These are phyloP conservation scores for Alternaria sp. DNA, from an alignment of 2,329 filamentous ascomycete species.

Conservation along the genomic window DNA sequence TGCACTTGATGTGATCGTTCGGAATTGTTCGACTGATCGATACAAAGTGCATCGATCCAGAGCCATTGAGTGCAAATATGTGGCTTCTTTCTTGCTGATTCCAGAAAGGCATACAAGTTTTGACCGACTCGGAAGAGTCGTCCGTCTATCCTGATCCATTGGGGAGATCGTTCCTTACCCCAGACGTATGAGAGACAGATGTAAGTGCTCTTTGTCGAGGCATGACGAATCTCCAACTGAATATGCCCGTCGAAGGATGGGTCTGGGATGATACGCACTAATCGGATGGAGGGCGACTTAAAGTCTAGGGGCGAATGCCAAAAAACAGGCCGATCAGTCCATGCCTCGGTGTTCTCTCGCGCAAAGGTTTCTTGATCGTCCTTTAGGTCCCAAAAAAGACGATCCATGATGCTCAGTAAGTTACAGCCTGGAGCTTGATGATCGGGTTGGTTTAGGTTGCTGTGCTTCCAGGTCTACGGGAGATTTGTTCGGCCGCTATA, in stretches of 20 bases:
- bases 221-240: background rate
- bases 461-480: background rate
- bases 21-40: background rate
- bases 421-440: background rate
- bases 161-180: too few species aligned
- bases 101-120: background rate
- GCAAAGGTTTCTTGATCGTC: too few species aligned
- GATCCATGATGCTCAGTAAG: background rate
- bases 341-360: too few species aligned
- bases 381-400: too few species aligned
- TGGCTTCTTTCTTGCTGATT: background rate
- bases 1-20: background rate
- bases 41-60: background rate
- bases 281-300: background rate
- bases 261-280: background rate
- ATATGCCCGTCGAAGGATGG: rapidly evolving
- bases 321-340: too few species aligned
- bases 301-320: too few species aligned
- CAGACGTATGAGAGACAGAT: background rate
- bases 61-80: background rate
- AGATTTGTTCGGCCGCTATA: background rate
- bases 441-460: background rate
- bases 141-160: background rate
- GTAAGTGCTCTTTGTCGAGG: rapidly evolving
- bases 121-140: background rate